These are phyloP conservation scores for Solanum hybrid DNA, from an alignment of 305 asterid genomes.

Conservation along the genomic window DNA sequence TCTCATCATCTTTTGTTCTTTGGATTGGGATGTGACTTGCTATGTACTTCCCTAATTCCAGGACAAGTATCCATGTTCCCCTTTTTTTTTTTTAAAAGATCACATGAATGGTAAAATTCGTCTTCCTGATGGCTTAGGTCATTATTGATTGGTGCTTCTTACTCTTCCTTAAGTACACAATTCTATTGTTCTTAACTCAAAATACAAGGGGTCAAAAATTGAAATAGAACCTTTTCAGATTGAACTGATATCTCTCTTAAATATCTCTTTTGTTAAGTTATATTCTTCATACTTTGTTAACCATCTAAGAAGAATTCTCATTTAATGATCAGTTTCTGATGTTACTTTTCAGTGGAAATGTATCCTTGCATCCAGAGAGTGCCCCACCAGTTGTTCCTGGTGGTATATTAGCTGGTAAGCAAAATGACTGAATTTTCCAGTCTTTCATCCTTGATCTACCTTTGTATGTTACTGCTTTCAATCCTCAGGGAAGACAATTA, in stretches of 20 bases:
- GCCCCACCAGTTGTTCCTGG: slow-evolving; percentile 56
- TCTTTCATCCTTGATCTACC: background rate
- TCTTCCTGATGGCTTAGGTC: background rate
- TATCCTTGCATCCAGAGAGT: slow-evolving; percentile 50
- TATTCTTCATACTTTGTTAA: background rate
- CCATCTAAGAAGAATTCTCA: background rate
- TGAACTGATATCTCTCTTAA: background rate
- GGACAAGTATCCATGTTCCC: background rate
- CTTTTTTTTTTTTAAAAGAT: background rate
- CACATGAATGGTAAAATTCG: background rate
- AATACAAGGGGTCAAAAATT: background rate
- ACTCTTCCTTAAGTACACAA: background rate
- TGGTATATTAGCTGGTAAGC: slow-evolving; percentile 94
- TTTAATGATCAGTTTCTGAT: slow-evolving; percentile 2
- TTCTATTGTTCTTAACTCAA: background rate
- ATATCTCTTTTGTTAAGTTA: background rate
- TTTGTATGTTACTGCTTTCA: background rate
- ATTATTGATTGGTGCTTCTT: background rate
- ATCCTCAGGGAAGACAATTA: slow-evolving; percentile 2
- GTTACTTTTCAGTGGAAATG: slow-evolving; percentile 56
- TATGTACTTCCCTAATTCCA: background rate
- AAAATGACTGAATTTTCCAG: background rate
- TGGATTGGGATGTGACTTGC: background rate
- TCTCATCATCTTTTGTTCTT: background rate
- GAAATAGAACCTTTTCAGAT: background rate